These are phyloP conservation scores for Echeveria elegans DNA, from an alignment of 164 flowering plant genomes.

Conservation along the genomic window DNA sequence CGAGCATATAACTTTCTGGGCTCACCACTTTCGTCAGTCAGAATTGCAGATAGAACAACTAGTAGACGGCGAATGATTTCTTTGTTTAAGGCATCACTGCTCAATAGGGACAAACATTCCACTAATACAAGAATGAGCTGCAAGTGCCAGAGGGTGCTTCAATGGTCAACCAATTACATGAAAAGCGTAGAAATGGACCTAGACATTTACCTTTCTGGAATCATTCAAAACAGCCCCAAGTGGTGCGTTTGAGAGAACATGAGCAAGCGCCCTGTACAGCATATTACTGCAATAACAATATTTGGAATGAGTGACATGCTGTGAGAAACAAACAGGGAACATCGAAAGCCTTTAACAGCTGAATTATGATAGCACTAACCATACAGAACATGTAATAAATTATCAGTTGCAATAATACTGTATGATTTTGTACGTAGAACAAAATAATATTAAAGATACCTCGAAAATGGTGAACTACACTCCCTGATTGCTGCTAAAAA, in stretches of 20 bases:
- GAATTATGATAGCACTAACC: not conserved
- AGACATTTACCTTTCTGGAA: constrained; percentile 48
- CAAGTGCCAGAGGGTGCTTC: constrained; percentile 12
- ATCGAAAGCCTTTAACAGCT: not conserved
- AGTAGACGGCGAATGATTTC: constrained; percentile 58
- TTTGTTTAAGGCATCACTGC: constrained; percentile 41
- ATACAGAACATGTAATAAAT: not conserved
- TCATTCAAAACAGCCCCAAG: constrained; percentile 51
- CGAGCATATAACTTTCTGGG: not conserved
- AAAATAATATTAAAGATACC: constrained; percentile 24
- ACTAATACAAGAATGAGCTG: constrained; percentile 64
- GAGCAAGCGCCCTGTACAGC: constrained; percentile 64
- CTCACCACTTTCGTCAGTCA: constrained; percentile 75
- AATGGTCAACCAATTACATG: not conserved
- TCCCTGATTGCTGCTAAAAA: constrained; percentile 41
- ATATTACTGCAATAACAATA: constrained; percentile 39
- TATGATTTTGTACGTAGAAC: not conserved
- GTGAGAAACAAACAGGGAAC: not conserved
- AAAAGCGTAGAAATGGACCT: not conserved
- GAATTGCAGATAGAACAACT: constrained; percentile 68
- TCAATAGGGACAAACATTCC: constrained; percentile 43
- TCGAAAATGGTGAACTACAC: constrained; percentile 33
- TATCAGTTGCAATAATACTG: not conserved
- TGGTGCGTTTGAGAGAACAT: constrained; percentile 63
- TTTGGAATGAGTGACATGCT: not conserved